Conservation (phyloP, 805 yeast species). For the Cyberlindnera saturnus region DNA sequence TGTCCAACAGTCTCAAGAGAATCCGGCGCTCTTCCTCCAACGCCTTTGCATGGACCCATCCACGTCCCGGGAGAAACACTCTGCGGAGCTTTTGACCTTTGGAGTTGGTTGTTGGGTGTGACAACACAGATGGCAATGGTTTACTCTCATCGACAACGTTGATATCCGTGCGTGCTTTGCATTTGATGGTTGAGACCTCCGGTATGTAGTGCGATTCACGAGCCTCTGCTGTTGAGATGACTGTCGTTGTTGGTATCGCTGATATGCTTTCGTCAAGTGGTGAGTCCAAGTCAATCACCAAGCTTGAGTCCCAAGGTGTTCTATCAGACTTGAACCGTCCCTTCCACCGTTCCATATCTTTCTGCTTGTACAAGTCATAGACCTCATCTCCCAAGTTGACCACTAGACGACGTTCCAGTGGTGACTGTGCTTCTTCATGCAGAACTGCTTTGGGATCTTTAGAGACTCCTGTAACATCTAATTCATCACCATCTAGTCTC, state of each 20-base stretch:
- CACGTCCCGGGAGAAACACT: slow-evolving; percentile 41
- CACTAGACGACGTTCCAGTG: background rate
- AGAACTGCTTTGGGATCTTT: background rate
- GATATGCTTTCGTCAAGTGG: background rate
- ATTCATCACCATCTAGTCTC: too few species aligned
- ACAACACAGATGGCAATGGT: slow-evolving; percentile 21
- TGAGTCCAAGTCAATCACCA: background rate
- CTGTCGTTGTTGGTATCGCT: background rate
- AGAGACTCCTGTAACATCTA: too few species aligned
- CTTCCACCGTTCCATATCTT: slow-evolving; percentile 8
- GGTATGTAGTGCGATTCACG: background rate
- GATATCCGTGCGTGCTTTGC: slow-evolving; percentile 15
- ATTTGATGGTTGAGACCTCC: slow-evolving; percentile 5
- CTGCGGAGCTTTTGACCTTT: slow-evolving; percentile 36
- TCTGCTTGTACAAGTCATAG: slow-evolving; percentile 6
- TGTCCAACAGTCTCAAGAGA: slow-evolving; percentile 1
- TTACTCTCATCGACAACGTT: slow-evolving; percentile 16
- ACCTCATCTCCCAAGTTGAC: slow-evolving; percentile 2
- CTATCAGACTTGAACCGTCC: slow-evolving; percentile 2
- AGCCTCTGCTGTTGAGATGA: background rate
- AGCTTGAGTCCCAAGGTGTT: background rate
- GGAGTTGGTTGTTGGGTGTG: slow-evolving; percentile 24
- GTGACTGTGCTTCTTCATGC: background rate
- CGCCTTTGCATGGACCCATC: slow-evolving; percentile 38
- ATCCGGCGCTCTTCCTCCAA: slow-evolving; percentile 12